Percentiles rank a stretch among this genome's conserved stretches.
Conservation (phyloP, 441 rosid species). For the Sinapis alba region DNA sequence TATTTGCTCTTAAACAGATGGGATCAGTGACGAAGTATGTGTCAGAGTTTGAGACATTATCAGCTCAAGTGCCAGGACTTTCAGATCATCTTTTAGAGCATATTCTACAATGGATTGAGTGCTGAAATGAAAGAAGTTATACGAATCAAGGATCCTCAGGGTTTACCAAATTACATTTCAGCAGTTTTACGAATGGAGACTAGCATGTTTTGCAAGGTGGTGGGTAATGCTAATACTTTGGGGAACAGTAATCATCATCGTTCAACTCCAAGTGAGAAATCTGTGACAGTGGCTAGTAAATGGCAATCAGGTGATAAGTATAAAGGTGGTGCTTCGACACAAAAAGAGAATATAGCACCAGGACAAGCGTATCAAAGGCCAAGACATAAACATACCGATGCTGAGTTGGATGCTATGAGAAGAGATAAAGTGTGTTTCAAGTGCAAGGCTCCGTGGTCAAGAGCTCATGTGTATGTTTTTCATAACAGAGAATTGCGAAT, state of each 20-base stretch:
- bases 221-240: neutral
- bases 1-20: neutral
- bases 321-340: neutral
- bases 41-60: neutral
- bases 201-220: neutral
- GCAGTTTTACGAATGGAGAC: neutral
- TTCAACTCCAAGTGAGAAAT: no score
- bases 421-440: no score
- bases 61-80: neutral
- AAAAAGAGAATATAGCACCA: neutral
- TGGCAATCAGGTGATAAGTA: neutral
- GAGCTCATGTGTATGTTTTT: no score
- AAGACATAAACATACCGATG: neutral
- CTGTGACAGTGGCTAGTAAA: neutral
- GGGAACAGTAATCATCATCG: no score
- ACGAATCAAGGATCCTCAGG: neutral
- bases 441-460: no score
- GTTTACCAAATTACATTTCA: neutral
- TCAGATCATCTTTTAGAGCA: neutral
- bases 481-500: no score
- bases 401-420: neutral
- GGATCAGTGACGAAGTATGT: neutral
- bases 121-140: neutral
- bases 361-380: neutral
- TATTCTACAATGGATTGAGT: neutral